Base-by-base conservation (phyloP, 2,329 filamentous ascomycete genomes). In the Pseudopithomyces chartarum region DNA sequence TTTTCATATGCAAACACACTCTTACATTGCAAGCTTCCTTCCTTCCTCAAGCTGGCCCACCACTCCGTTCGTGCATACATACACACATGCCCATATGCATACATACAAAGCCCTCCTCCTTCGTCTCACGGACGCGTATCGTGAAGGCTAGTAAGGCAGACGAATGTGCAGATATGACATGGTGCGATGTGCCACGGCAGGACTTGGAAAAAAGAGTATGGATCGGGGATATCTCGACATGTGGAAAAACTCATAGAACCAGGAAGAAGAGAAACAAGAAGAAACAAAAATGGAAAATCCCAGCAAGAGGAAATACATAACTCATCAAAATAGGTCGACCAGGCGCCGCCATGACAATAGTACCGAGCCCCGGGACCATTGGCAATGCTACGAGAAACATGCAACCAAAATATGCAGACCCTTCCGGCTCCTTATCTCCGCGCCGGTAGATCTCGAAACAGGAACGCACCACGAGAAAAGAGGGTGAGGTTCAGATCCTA, bases 221-320 rank as follows among this genome's bases (percentile, higher is more conserved):
- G 19, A 26, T 45, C 40, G 39, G 54, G 54, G 54, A 56, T 56
- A 56, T 58, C 55, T 58, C 33, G 45, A 47, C 36, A 32, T 42
- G 15, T 22, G 23, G n/a, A n/a, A 40, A 20, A 49, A 22, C 29
- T 49, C 44, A 19, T 42, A 22, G 26, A 29, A 42, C 10, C 40
- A 13, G 34, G 17, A 40, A 36, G n/a, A 38, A 12, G 29, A 33
- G 22, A 29, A 52, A 26, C 12, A 44, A 34, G 23, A 50, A 20
- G 44, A 26, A 23, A 38, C 11, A 11, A 13, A 36, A 13, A n/a
- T 5, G 5, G 11, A 36, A 11, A 36, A 36, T 4, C 6, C 11
- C 15, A n/a, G 34, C 34, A 26, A 45, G 44, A 23, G 34, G 22
- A 42, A 52, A 38, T 42, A 52, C 44, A 52, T 51, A 34, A 55